phyloP scores from a whole-genome alignment of 2,329 filamentous ascomycete genomes.

The Colletotrichum agaves region DNA sequence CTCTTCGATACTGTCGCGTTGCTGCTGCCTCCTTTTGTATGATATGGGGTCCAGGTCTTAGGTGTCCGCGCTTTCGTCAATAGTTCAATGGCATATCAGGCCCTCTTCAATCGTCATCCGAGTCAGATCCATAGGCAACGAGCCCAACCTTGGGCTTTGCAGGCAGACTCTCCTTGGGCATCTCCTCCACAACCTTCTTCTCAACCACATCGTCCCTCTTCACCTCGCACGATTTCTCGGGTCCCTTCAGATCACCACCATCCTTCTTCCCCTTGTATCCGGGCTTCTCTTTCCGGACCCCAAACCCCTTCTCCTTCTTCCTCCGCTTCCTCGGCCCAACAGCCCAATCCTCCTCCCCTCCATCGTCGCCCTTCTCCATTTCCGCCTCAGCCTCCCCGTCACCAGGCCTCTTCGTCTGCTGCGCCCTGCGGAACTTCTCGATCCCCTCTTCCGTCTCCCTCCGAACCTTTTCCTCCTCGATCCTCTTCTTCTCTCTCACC shows the following conservation, averaged over 20 bases:
- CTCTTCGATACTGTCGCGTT: constrained; percentile 2
- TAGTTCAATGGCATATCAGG: no score
- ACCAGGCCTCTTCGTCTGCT: constrained; percentile 45
- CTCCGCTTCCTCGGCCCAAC: constrained; percentile 52
- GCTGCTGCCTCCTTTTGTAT: neutral
- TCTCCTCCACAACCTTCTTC: constrained; percentile 27
- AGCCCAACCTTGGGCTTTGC: constrained; percentile 52
- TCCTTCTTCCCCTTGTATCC: constrained; percentile 40
- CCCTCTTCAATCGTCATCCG: constrained; percentile 50
- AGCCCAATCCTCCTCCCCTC: constrained; percentile 47
- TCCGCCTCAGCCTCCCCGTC: constrained; percentile 11
- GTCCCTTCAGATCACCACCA: constrained; percentile 45
- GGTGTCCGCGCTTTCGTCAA: neutral
- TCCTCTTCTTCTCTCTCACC: constrained; percentile 59
- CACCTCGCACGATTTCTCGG: constrained; percentile 20
- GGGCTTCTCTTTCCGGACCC: constrained; percentile 40
- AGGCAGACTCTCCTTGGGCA: constrained; percentile 3
- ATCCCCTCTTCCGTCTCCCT: constrained; percentile 68
- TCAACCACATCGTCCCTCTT: constrained; percentile 23
- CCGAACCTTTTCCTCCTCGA: constrained; percentile 64
- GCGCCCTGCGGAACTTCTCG: constrained; percentile 64
- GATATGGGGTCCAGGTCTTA: neutral
- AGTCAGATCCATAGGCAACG: constrained; percentile 68
- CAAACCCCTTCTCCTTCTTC: constrained; percentile 53
- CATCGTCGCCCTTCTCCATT: constrained; percentile 40